These are phyloP conservation scores for Astrothelium subdiscretum DNA, from an alignment of 495 filamentous ascomycete species.

Conservation along the genomic window DNA sequence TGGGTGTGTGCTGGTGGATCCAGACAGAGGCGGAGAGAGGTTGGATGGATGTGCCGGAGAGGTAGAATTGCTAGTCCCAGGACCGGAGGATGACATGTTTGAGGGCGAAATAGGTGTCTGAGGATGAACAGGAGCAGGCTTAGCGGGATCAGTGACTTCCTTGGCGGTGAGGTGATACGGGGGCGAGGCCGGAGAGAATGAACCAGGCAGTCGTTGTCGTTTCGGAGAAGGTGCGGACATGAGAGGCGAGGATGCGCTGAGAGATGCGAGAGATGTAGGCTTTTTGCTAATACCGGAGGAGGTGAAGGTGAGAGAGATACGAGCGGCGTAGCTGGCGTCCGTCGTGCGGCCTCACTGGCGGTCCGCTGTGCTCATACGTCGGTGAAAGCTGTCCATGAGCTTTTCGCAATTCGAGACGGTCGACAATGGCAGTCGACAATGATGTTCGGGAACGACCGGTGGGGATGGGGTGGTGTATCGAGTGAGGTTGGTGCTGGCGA, in stretches of 20 bases:
- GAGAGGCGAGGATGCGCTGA: slow-evolving; percentile 2
- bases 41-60: slow-evolving; percentile 21
- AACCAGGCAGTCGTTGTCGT: slow-evolving; percentile 23
- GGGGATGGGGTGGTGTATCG: background rate
- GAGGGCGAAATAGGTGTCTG: slow-evolving; percentile 31
- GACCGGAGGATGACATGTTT: slow-evolving; percentile 19
- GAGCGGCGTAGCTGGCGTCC: background rate
- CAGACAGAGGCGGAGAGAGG: slow-evolving; percentile 26
- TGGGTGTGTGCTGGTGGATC: background rate
- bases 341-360: background rate
- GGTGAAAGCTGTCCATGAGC: background rate
- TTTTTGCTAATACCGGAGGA: background rate
- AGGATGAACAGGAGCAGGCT: slow-evolving; percentile 20
- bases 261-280: background rate
- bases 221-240: slow-evolving; percentile 24
- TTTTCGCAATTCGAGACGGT: background rate
- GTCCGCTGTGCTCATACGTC: background rate
- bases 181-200: slow-evolving; percentile 27
- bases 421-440: background rate
- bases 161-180: slow-evolving; percentile 24
- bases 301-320: background rate
- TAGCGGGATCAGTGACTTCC: slow-evolving; percentile 17
- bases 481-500: background rate
- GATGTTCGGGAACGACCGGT: background rate
- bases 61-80: slow-evolving; percentile 17